Base-by-base conservation (phyloP, 257 asterid species). In the Forsythia suspensa region DNA sequence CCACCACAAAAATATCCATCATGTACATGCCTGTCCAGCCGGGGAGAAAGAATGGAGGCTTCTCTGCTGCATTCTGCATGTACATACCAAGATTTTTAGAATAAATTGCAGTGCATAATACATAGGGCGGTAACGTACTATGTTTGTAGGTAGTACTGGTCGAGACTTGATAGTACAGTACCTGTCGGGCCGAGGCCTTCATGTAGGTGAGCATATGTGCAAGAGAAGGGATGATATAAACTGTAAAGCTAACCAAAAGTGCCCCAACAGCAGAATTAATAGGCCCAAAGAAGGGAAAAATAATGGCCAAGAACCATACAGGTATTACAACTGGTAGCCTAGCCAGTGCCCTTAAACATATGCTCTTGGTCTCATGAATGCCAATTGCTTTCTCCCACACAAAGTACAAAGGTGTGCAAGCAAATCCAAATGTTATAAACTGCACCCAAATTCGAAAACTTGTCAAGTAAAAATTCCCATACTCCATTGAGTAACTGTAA, bases 211-310 rank as follows among this genome's bases (percentile, higher is more conserved):
- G 80, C 87, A 85, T 86, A 65, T 83, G 87, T 4, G 89, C 89
- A 42, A 83, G 81, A n/a, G 89, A 82, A 13, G 89, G 87, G 71
- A 86, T 86, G 8, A 83, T 74, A 77, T 86, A 86, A 55, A 86
- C 89, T 2, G 87, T 86, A 51, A 83, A 83, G 82, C 81, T 86
- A 80, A 86, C 87, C 1, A 86, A 75, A 81, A 86, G 80, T 24
- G 89, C 82, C 69, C 89, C 89, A 40, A 86, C 89, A 6, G 85
- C 82, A 0, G 89, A 86, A 77, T 86, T 86, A 39, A 86, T 86
- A 4, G 89, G 89, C 2, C 89, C 89, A 36, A 86, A 86, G 79
- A 86, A 86, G 9, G 89, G 89, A 42, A 86, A 86, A 15, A 83
- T 41, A 11, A 86, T 86, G 82, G 82, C 78, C 0, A 79, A 57